A percentile compares a stretch with the other conserved stretches of the same genome.
These are phyloP conservation scores for Xylariaceae sp. DNA, from an alignment of 2,329 filamentous ascomycete species.

Conservation along the genomic window DNA sequence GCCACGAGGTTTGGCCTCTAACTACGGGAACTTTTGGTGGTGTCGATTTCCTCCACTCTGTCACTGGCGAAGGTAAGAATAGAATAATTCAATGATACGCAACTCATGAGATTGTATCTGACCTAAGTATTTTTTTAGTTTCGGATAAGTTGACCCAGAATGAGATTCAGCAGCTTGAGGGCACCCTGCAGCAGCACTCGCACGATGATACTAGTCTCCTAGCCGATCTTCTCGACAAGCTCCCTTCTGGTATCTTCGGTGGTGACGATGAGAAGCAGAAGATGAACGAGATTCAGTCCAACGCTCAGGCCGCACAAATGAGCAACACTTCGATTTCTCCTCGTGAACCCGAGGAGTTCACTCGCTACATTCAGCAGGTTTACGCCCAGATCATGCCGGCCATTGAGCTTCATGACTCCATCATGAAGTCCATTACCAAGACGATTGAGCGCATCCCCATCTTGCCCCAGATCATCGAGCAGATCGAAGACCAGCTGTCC, in stretches of 20 bases:
- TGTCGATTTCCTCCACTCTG: slow-evolving; percentile 88
- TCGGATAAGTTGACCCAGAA: slow-evolving; percentile 88
- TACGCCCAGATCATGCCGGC: slow-evolving; percentile 80
- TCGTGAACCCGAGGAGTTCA: slow-evolving; percentile 77
- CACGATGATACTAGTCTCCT: slow-evolving; percentile 67
- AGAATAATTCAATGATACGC: not conserved
- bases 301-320: slow-evolving; percentile 70
- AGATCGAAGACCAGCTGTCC: slow-evolving; percentile 81
- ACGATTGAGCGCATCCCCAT: slow-evolving; percentile 82
- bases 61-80: slow-evolving; percentile 56
- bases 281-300: slow-evolving; percentile 72
- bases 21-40: slow-evolving; percentile 92
- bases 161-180: slow-evolving; percentile 82
- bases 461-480: slow-evolving; percentile 76
- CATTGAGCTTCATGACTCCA: slow-evolving; percentile 83
- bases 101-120: not conserved
- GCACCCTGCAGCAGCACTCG: slow-evolving; percentile 63
- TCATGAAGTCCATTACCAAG: slow-evolving; percentile 72
- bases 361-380: slow-evolving; percentile 66
- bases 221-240: slow-evolving; percentile 72
- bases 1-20: slow-evolving; percentile 66
- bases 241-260: slow-evolving; percentile 76
- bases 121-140: slow-evolving; percentile 40
- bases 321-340: slow-evolving; percentile 69
- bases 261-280: slow-evolving; percentile 68